phyloP scores from a whole-genome alignment of 176 grass and related monocot species.

The Ampelocalamus luodianensis region DNA sequence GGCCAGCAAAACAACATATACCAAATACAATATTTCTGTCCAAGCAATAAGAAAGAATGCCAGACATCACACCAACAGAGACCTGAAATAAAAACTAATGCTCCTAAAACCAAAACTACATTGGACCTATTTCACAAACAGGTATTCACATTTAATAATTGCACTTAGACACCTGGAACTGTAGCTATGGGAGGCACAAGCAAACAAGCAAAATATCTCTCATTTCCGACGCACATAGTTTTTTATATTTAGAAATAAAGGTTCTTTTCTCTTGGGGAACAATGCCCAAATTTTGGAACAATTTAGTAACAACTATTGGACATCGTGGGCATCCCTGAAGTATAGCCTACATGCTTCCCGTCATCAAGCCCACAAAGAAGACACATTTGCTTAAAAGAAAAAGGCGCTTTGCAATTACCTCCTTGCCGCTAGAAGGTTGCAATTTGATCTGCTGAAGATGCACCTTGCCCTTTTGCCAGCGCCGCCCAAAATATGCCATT shows the following conservation, averaged over 20 bases:
- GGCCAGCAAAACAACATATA: background rate
- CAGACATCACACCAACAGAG: background rate
- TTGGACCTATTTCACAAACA: background rate
- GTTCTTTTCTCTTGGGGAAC: too few species aligned
- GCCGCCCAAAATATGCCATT: slow-evolving; percentile 64
- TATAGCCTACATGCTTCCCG: too few species aligned
- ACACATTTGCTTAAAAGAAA: background rate
- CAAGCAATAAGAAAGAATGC: too few species aligned
- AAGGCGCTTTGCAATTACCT: slow-evolving; percentile 55
- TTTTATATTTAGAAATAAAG: too few species aligned
- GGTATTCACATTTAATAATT: background rate
- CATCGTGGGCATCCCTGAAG: background rate
- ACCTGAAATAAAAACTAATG: background rate
- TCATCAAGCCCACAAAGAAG: background rate
- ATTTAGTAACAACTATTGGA: background rate
- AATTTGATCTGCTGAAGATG: slow-evolving; percentile 55
- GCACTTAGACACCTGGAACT: background rate
- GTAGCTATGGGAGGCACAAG: background rate
- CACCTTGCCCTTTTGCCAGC: slow-evolving; percentile 58
- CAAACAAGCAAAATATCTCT: too few species aligned
- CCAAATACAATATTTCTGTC: too few species aligned
- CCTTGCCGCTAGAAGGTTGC: slow-evolving; percentile 48
- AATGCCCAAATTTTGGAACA: background rate
- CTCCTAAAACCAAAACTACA: background rate
- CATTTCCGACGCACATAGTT: too few species aligned